These are phyloP conservation scores for Fusarium multiceps DNA, from an alignment of 2,329 filamentous ascomycete species.

Conservation along the genomic window DNA sequence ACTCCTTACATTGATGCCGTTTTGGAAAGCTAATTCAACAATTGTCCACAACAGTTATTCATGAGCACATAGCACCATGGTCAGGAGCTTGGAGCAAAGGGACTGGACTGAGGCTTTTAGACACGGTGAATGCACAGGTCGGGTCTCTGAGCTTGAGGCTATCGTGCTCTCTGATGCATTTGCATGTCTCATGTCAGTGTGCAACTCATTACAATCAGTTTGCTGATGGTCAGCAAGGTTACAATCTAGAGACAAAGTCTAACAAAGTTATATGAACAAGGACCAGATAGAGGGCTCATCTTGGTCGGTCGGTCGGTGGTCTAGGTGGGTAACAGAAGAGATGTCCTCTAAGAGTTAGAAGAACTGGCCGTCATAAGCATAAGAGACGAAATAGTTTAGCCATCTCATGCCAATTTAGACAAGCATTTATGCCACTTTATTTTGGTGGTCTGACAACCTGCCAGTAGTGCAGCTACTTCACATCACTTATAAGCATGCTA, in stretches of 20 bases:
- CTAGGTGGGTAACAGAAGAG: too few species aligned
- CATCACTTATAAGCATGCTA: not conserved
- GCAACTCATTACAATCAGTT: not conserved
- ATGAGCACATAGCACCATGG: not conserved
- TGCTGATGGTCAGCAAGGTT: not conserved
- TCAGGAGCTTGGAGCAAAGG: too few species aligned
- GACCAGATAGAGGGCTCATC: not conserved
- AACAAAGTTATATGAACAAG: not conserved
- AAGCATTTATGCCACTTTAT: too few species aligned
- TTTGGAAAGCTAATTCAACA: not conserved
- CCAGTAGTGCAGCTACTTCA: not conserved
- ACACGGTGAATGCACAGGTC: not conserved
- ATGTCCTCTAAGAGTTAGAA: too few species aligned
- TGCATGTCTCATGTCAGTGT: not conserved
- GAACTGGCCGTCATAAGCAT: too few species aligned
- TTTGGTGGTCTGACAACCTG: too few species aligned
- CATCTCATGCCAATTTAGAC: too few species aligned
- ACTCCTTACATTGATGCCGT: not conserved
- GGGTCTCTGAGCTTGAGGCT: not conserved
- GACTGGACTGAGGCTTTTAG: not conserved
- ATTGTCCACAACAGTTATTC: not conserved
- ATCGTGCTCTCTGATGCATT: not conserved
- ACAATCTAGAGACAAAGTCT: not conserved
- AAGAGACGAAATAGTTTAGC: too few species aligned
- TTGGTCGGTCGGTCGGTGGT: not conserved